Percentiles rank a stretch among this genome's conserved stretches.
Evolutionary conservation across 345 rosid species (phyloP).

Genomic region (Leavenworthia alabamica): DNA sequence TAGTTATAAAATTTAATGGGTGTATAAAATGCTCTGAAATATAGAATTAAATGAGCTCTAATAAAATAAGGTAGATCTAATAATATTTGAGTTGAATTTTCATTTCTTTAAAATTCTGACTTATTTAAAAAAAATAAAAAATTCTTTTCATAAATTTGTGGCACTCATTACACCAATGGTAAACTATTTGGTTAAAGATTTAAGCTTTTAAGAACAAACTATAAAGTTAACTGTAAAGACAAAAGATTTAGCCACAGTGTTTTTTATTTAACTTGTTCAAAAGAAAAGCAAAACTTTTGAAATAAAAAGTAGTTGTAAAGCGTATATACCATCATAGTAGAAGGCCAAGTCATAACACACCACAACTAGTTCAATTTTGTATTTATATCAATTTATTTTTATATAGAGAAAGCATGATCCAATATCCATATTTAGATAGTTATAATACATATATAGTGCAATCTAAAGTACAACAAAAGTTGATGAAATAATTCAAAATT

Average conservation of each 20-base stretch:
- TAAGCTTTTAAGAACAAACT: conserved; percentile 16
- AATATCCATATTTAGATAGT: conserved; percentile 25
- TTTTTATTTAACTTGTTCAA: no score
- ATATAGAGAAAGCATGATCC: conserved; percentile 8
- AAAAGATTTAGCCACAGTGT: no score
- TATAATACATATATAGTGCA: conserved; percentile 30
- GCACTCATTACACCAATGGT: conserved; percentile 11
- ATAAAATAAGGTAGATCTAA: no score
- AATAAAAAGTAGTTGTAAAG: conserved; percentile 20
- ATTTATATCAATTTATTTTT: conserved; percentile 1
- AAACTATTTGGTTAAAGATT: conserved; percentile 22
- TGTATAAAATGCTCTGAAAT: no score
- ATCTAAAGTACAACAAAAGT: conserved; percentile 30
- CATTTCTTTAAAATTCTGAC: not conserved
- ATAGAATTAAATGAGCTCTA: no score
- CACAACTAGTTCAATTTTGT: conserved; percentile 12
- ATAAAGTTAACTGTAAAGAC: no score
- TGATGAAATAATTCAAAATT: no score
- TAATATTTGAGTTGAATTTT: conserved; percentile 18
- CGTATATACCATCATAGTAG: conserved; percentile 26
- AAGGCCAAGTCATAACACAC: conserved; percentile 23
- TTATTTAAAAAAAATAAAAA: no score
- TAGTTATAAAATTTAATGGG: no score
- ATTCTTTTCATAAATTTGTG: conserved; percentile 12
- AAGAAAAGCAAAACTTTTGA: not conserved